Evolutionary conservation across 371 early-diverging fungal genomes (phyloP).

Genomic region (Gilbertella persicaria): DNA sequence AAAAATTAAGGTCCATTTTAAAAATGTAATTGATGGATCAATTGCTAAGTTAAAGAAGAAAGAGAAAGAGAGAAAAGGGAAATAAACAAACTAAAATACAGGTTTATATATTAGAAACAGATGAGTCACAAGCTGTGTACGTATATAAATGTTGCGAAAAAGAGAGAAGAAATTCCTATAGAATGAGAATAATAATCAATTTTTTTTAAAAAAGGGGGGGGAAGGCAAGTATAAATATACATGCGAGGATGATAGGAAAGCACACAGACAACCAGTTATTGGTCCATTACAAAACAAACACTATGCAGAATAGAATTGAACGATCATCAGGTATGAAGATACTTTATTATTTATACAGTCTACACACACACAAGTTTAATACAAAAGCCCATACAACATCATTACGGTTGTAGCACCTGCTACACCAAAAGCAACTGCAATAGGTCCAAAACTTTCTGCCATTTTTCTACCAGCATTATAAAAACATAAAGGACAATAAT

Average conservation of each 20-base stretch:
- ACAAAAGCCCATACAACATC: constrained; percentile 35
- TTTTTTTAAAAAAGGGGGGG: no score
- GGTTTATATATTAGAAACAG: background rate
- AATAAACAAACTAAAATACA: background rate
- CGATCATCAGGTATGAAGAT: background rate
- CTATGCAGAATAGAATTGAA: no score
- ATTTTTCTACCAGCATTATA: constrained; percentile 37
- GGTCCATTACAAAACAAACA: constrained; percentile 2
- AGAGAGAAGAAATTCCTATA: background rate
- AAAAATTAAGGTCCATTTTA: constrained; percentile 27
- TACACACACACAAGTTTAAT: no score
- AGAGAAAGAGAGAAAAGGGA: constrained; percentile 6
- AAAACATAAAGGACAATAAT: constrained; percentile 45
- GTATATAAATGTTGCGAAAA: no score
- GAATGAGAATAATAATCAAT: no score
- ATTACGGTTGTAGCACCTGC: constrained; percentile 39
- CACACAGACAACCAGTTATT: constrained; percentile 3
- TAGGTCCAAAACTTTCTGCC: constrained; percentile 25
- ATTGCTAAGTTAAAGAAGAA: background rate
- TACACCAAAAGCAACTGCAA: constrained; percentile 37
- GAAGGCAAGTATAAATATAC: no score
- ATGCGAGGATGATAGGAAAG: background rate
- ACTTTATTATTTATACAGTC: background rate
- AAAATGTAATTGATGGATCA: no score
- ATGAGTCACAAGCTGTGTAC: background rate